Base-by-base conservation (phyloP, 2,329 filamentous ascomycete genomes). In the Shiraia bambusicola region DNA sequence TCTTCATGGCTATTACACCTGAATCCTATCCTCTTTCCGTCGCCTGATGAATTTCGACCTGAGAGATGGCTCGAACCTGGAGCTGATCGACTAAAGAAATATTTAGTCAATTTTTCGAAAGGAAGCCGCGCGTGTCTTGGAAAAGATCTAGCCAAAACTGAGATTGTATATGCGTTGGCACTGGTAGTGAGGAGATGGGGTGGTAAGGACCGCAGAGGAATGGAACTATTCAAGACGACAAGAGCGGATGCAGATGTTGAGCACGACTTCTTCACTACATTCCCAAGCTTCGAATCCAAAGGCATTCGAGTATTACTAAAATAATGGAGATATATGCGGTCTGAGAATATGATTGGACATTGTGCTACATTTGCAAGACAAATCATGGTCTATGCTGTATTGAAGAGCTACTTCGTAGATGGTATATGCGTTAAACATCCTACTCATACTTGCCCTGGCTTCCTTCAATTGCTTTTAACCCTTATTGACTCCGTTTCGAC, bases 51-150 rank as follows among this genome's bases (percentile, higher is more conserved):
- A 2, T 64, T 64, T 35, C 33, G 27, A 4, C 60, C 60, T 0
- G 55, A 67, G 36, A 43, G 65, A 6, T 69, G 62, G 63, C 43
- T 66, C 1, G 45, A 45, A 15, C 40, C 37, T 2, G 40, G 28
- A 2, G 42, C 26, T 0, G 33, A 46, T 8, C 6, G 10, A 6
- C 25, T 70, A 8, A 56, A 68, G 16, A 61, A 57, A 17, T 71
- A 69, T 37, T 45, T 73, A 26, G 58, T 73, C 4, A 46, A 63
- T 0, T 74, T 75, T 41, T 54, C 57, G 17, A 65, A 63, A 28
- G 70, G 70, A 0, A 63, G 56, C 6, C 48, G 71, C n/a, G 52
- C 56, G n/a, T 75, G 71, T 44, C 45, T 74, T 22, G 72, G 71
- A 6, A 69, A 71, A 40, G 65, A 72, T 48, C 40, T 63, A 6